These are phyloP conservation scores for Butyriboletus loyo DNA, from an alignment of 768 basidiomycete species.

Conservation along the genomic window DNA sequence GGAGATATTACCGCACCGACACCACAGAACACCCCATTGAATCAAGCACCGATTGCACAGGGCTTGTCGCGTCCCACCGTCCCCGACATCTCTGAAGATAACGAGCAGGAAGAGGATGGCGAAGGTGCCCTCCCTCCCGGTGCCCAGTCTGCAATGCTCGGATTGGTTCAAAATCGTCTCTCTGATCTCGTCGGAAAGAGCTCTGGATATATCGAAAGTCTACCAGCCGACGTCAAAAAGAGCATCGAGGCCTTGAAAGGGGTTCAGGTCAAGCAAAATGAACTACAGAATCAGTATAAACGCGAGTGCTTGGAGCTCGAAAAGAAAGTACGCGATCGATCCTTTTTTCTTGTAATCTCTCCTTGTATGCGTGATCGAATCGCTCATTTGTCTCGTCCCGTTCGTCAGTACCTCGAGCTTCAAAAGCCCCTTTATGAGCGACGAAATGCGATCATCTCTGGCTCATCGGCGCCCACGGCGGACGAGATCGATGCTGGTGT, in stretches of 20 bases:
- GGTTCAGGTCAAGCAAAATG: conserved; percentile 86
- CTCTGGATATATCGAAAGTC: conserved; percentile 90
- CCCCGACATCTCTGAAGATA: conserved; percentile 83
- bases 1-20: conserved; percentile 80
- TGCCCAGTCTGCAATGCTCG: conserved; percentile 67
- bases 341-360: conserved; percentile 6
- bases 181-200: conserved; percentile 83
- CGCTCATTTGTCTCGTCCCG: conserved; percentile 1
- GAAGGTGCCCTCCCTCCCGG: conserved; percentile 42
- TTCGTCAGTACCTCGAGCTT: conserved; percentile 64
- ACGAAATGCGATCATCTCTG: conserved; percentile 79
- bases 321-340: conserved; percentile 68
- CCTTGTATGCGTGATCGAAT: conserved; percentile 11
- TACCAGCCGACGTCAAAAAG: conserved; percentile 77
- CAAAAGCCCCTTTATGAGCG: conserved; percentile 85
- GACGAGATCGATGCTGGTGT: conserved; percentile 86
- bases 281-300: conserved; percentile 89
- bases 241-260: conserved; percentile 92
- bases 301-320: conserved; percentile 92
- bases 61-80: conserved; percentile 86
- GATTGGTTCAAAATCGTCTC: conserved; percentile 87
- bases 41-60: conserved; percentile 71
- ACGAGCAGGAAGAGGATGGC: conserved; percentile 64
- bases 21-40: conserved; percentile 89
- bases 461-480: conserved; percentile 63